Percentiles rank a stretch among this genome's conserved stretches.
phyloP scores from a whole-genome alignment of 805 yeast genomes.

The Sugiyamaella smithiae region DNA sequence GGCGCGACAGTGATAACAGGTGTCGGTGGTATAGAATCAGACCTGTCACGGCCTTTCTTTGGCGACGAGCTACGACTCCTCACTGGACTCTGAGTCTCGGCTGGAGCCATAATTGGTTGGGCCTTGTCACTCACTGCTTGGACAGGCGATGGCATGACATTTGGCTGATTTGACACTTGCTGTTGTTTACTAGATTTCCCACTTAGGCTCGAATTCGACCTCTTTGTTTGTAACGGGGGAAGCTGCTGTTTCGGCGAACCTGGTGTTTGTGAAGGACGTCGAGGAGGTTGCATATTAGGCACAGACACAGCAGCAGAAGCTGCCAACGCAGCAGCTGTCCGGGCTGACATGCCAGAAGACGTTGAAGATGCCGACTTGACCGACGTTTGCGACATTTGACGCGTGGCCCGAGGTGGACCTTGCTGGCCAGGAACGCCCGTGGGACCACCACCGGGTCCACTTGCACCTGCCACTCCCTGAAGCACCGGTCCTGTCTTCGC shows the following conservation, averaged over 20 bases:
- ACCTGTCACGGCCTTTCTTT: neutral
- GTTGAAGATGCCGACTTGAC: neutral
- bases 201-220: neutral
- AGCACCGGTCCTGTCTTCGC: too few species aligned
- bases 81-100: neutral
- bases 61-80: neutral
- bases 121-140: neutral
- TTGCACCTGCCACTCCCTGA: neutral
- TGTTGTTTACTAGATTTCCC: neutral
- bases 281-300: slow-evolving; percentile 3
- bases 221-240: neutral
- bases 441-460: neutral
- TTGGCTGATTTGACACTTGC: neutral
- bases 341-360: neutral
- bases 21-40: neutral
- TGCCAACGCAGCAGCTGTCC: slow-evolving; percentile 5
- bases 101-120: neutral
- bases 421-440: neutral
- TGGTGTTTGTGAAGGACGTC: slow-evolving; percentile 9
- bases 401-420: neutral
- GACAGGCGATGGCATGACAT: neutral
- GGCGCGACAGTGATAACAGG: neutral
- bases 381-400: neutral
- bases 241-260: neutral
- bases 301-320: slow-evolving; percentile 5